phyloP scores from a whole-genome alignment of 2,329 filamentous ascomycete species.

The Aschersonia sp. region DNA sequence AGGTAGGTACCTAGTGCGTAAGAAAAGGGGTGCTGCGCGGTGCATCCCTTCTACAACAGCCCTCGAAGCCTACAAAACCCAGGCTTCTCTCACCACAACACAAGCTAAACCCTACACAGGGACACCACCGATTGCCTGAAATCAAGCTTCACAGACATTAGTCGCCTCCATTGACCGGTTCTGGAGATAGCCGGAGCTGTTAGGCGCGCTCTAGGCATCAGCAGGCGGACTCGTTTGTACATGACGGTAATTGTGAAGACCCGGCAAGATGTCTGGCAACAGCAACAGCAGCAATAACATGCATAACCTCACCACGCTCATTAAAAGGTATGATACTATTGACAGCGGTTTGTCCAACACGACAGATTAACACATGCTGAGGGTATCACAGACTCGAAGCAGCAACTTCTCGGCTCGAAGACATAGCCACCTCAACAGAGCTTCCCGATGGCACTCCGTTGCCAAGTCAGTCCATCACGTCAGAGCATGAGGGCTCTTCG shows the following conservation, averaged over 20 bases:
- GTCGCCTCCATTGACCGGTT: too few species aligned
- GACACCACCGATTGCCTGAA: too few species aligned
- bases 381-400: conserved; percentile 68
- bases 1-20: too few species aligned
- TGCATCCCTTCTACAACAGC: too few species aligned
- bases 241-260: neutral
- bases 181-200: too few species aligned
- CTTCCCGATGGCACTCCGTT: conserved; percentile 31
- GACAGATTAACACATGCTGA: conserved; percentile 23
- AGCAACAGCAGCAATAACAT: conserved; percentile 75
- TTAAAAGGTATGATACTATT: conserved; percentile 65
- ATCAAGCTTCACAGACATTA: too few species aligned
- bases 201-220: too few species aligned
- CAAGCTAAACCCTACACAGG: too few species aligned
- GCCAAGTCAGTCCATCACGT: conserved; percentile 5
- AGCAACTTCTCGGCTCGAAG: conserved; percentile 87
- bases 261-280: conserved; percentile 46
- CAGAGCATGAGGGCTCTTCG: conserved; percentile 16
- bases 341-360: neutral
- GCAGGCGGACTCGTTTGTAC: too few species aligned
- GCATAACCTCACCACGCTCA: conserved; percentile 92
- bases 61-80: too few species aligned
- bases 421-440: conserved; percentile 73
- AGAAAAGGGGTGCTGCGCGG: too few species aligned
- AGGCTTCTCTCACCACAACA: too few species aligned